Evolutionary conservation across 2,329 filamentous ascomycete genomes (phyloP).

Genomic region (Biscogniauxia marginata): DNA sequence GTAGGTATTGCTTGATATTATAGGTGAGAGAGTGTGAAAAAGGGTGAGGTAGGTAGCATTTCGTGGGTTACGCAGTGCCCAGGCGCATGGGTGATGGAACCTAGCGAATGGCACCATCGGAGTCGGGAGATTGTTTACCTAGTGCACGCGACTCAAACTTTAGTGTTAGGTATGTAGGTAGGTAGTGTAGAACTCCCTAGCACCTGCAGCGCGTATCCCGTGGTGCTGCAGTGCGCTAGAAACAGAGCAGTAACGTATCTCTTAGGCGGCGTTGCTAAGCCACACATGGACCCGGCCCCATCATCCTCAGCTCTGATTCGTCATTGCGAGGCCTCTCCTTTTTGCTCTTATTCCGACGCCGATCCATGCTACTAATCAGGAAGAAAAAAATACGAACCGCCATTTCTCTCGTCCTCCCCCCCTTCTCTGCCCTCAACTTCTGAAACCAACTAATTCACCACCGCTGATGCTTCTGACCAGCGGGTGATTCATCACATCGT

Average conservation of each 20-base stretch:
- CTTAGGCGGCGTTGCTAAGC: background rate
- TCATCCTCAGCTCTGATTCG: background rate
- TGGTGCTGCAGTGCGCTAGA: background rate
- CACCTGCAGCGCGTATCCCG: background rate
- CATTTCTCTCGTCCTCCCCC: slow-evolving; percentile 21
- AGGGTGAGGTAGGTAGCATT: background rate
- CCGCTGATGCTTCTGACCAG: slow-evolving; percentile 21
- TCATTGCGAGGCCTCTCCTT: background rate
- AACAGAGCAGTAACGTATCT: background rate
- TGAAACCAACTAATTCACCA: slow-evolving; percentile 24
- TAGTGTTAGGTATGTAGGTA: no score
- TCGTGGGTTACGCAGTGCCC: background rate
- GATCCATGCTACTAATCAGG: slow-evolving; percentile 15
- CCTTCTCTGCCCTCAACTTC: slow-evolving; percentile 20
- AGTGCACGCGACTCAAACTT: no score
- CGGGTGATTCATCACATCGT: slow-evolving; percentile 26
- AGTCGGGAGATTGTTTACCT: background rate
- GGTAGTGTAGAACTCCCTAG: no score
- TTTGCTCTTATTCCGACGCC: slow-evolving; percentile 11
- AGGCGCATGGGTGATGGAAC: background rate
- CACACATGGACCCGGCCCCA: background rate
- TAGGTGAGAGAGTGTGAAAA: background rate
- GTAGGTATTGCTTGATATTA: no score
- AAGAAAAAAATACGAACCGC: slow-evolving; percentile 28
- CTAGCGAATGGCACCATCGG: background rate